phyloP scores from a whole-genome alignment of 805 yeast genomes.

The Kazachstania taianensis region DNA sequence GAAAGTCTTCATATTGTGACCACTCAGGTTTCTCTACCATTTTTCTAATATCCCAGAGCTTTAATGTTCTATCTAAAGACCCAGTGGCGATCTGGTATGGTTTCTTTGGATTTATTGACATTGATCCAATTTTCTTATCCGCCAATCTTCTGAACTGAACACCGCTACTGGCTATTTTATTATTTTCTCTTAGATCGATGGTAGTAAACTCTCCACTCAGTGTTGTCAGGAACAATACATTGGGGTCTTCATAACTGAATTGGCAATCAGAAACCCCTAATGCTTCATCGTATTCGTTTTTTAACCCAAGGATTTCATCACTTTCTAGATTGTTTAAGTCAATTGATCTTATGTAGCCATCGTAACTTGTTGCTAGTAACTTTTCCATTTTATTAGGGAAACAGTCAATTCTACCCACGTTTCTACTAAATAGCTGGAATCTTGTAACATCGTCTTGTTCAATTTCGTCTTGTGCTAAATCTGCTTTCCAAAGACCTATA shows the following conservation, averaged over 20 bases:
- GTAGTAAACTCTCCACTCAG: constrained; percentile 68
- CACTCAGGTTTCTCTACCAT: constrained; percentile 36
- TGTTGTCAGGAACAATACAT: constrained; percentile 63
- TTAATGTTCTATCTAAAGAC: constrained; percentile 75
- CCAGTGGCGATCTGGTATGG: constrained; percentile 70
- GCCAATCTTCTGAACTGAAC: constrained; percentile 49
- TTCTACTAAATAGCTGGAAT: constrained; percentile 66
- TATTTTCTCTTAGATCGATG: constrained; percentile 54
- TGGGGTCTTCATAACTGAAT: constrained; percentile 38
- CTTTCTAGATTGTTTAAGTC: constrained; percentile 56
- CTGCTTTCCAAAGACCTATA: constrained; percentile 76
- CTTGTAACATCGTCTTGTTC: constrained; percentile 45
- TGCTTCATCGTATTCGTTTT: constrained; percentile 43
- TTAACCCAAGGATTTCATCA: constrained; percentile 48
- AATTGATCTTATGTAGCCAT: constrained; percentile 69
- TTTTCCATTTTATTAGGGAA: constrained; percentile 41
- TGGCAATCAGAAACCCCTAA: constrained; percentile 70
- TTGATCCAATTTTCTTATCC: constrained; percentile 89
- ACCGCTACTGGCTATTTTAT: constrained; percentile 8
- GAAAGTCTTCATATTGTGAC: constrained; percentile 45
- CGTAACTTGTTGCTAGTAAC: constrained; percentile 69
- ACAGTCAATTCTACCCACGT: constrained; percentile 54
- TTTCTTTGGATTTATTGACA: constrained; percentile 62
- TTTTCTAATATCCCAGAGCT: constrained; percentile 78
- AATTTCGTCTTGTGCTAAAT: constrained; percentile 29